Conservation (phyloP, 2,329 filamentous ascomycete species). For the Ampelomyces quisqualis region DNA sequence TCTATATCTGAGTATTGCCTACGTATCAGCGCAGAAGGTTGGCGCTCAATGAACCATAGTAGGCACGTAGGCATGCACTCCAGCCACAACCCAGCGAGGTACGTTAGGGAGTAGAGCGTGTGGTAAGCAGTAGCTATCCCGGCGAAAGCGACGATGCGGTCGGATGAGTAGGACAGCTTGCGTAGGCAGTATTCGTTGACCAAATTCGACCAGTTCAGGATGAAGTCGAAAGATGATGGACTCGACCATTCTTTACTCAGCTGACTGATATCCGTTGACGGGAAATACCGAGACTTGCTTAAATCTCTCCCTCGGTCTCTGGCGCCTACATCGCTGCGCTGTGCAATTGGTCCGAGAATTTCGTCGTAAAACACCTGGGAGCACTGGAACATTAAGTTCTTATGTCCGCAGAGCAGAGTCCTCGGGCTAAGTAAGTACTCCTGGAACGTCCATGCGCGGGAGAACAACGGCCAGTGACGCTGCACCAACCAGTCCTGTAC, state of each 20-base stretch:
- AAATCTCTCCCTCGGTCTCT: not conserved
- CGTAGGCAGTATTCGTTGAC: slow-evolving; percentile 10
- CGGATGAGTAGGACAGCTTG: slow-evolving; percentile 1
- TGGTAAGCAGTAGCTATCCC: slow-evolving; percentile 9
- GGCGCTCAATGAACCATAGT: slow-evolving; percentile 10
- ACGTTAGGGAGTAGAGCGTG: slow-evolving; percentile 2
- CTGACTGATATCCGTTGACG: not conserved
- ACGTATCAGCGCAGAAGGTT: not conserved
- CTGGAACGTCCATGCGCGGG: slow-evolving; percentile 22
- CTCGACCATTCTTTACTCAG: not conserved
- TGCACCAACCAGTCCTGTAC: slow-evolving; percentile 7
- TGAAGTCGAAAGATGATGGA: not conserved
- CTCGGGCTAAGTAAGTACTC: slow-evolving; percentile 17
- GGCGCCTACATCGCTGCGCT: not conserved
- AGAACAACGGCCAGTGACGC: slow-evolving; percentile 14
- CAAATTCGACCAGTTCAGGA: slow-evolving; percentile 2
- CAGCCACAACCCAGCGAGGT: slow-evolving; percentile 10
- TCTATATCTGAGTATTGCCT: no score
- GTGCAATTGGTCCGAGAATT: slow-evolving; percentile 1
- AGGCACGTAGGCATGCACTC: slow-evolving; percentile 4
- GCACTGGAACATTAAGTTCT: slow-evolving; percentile 19
- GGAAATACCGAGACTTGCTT: slow-evolving; percentile 11
- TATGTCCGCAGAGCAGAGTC: slow-evolving; percentile 12
- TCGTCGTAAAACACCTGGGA: slow-evolving; percentile 10
- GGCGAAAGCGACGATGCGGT: slow-evolving; percentile 12